phyloP scores from a whole-genome alignment of 2,329 filamentous ascomycete species.

The Diaporthe sp. region DNA sequence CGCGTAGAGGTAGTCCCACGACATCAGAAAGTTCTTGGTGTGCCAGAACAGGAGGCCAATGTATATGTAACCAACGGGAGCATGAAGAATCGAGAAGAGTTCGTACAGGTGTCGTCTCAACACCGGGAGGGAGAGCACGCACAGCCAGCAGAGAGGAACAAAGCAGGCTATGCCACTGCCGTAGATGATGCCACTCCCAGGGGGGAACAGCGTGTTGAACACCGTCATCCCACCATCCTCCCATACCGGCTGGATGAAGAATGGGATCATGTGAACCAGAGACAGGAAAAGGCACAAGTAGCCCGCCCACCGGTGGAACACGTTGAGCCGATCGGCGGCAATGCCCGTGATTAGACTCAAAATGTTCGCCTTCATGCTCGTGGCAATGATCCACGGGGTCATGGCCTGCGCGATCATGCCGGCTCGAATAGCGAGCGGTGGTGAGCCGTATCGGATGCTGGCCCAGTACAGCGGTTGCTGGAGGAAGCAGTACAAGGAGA shows the following conservation, averaged over 20 bases:
- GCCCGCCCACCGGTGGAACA: constrained; percentile 91
- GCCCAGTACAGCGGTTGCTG: constrained; percentile 91
- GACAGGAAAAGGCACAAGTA: constrained; percentile 88
- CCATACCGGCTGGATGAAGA: constrained; percentile 91
- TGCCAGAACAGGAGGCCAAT: constrained; percentile 95
- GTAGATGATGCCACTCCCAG: constrained; percentile 79
- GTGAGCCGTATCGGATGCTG: constrained; percentile 88
- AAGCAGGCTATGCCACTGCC: constrained; percentile 88
- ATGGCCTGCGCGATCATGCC: constrained; percentile 94
- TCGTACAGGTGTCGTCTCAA: constrained; percentile 87
- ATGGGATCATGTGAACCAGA: constrained; percentile 88
- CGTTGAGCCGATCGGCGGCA: constrained; percentile 91
- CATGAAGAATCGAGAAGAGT: constrained; percentile 84
- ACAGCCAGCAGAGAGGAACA: constrained; percentile 86
- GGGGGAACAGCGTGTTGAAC: constrained; percentile 78
- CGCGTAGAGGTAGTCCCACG: constrained; percentile 90
- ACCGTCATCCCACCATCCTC: constrained; percentile 80
- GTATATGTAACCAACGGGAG: constrained; percentile 85
- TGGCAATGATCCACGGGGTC: constrained; percentile 91
- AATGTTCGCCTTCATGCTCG: constrained; percentile 92
- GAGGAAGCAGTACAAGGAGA: constrained; percentile 85
- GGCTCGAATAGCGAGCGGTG: constrained; percentile 86
- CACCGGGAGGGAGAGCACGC: constrained; percentile 85
- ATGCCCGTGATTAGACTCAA: constrained; percentile 89
- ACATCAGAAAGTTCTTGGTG: constrained; percentile 90